These are phyloP conservation scores for Parathielavia hyrcaniae DNA, from an alignment of 495 filamentous ascomycete genomes.

Conservation along the genomic window DNA sequence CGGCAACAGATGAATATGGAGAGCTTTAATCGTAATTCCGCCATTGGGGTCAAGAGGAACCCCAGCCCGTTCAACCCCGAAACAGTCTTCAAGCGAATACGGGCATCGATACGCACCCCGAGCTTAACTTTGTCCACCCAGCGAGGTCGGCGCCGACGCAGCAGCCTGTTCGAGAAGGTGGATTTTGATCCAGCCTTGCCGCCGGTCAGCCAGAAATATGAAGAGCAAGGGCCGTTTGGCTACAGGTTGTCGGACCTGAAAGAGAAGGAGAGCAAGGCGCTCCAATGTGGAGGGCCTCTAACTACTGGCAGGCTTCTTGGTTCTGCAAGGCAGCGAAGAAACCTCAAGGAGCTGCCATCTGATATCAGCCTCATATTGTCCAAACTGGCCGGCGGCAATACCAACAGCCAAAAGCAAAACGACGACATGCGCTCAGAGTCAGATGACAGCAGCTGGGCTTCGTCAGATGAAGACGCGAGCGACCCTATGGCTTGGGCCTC, in stretches of 20 bases:
- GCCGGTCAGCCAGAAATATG: constrained; percentile 47
- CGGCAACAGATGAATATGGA: constrained; percentile 29
- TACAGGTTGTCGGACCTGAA: constrained; percentile 30
- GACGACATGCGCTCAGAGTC: constrained; percentile 42
- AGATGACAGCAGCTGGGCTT: constrained; percentile 41
- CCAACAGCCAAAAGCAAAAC: constrained; percentile 25
- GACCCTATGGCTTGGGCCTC: constrained; percentile 39
- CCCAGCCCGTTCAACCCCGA: constrained; percentile 47
- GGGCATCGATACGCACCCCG: constrained; percentile 32
- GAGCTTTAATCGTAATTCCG: constrained; percentile 29
- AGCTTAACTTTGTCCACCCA: constrained; percentile 14
- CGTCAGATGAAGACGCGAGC: constrained; percentile 47
- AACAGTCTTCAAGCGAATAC: constrained; percentile 48
- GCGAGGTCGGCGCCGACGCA: constrained; percentile 14
- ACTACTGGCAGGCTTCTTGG: constrained; percentile 38
- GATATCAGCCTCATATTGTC: constrained; percentile 29
- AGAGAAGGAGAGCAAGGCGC: constrained; percentile 19
- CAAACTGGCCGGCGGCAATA: constrained; percentile 26
- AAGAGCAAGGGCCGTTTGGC: constrained; percentile 44
- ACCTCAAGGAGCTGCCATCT: constrained; percentile 35
- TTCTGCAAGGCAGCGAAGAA: constrained; percentile 32
- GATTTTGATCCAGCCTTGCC: constrained; percentile 45
- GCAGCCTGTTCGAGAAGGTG: constrained; percentile 46
- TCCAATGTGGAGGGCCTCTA: constrained; percentile 27
- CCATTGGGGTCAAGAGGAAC: constrained; percentile 34